A percentile compares a stretch with the other conserved stretches of the same genome.
phyloP scores from a whole-genome alignment of 768 basidiomycete species.

The Pleurotus salmoneostramineus region DNA sequence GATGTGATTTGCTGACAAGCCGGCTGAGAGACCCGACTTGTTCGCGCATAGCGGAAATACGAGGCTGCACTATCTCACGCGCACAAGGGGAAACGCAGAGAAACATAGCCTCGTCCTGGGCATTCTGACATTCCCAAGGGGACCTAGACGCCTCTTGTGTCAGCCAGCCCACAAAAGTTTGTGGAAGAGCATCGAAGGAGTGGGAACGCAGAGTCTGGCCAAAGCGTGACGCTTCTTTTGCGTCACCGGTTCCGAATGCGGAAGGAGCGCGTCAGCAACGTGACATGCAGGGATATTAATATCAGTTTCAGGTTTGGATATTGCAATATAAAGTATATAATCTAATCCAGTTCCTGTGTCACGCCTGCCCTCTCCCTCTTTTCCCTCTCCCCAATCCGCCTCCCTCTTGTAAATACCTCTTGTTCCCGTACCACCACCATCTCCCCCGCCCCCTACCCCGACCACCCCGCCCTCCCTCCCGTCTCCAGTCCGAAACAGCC shows the following conservation, averaged over 20 bases:
- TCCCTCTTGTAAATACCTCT: too few species aligned
- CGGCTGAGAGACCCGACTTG: not conserved
- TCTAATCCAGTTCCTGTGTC: conserved; percentile 2
- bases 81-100: not conserved
- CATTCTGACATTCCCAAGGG: not conserved
- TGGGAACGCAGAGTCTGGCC: not conserved
- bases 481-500: not conserved
- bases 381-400: not conserved
- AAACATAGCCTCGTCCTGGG: not conserved
- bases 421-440: conserved; percentile 6
- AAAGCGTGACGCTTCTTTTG: not conserved
- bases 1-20: not conserved
- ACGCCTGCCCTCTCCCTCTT: not conserved
- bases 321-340: conserved; percentile 2
- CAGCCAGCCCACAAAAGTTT: too few species aligned
- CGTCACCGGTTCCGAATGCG: too few species aligned
- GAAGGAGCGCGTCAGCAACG: not conserved
- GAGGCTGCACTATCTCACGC: not conserved
- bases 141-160: not conserved
- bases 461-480: not conserved
- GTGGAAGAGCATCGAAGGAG: not conserved
- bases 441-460: not conserved
- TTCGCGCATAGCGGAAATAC: conserved; percentile 5
- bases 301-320: conserved; percentile 6
- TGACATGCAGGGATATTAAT: conserved; percentile 5